phyloP scores from a whole-genome alignment of 164 flowering plant species.

The Chimonanthus praecox region DNA sequence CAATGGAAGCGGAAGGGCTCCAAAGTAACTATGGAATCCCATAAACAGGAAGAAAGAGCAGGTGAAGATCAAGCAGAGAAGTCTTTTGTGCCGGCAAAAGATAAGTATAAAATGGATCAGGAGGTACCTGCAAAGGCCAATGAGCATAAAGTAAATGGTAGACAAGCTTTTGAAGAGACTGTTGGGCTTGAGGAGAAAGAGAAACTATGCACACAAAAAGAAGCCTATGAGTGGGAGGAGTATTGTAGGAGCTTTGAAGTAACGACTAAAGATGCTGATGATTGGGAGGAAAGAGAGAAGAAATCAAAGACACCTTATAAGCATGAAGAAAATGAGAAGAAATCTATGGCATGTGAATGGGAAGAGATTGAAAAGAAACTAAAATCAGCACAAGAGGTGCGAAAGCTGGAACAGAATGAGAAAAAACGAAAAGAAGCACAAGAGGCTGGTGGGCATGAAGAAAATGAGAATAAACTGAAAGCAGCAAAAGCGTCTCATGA shows the following conservation, averaged over 20 bases:
- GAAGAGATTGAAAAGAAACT: constrained; percentile 18
- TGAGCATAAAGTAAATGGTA: constrained; percentile 11
- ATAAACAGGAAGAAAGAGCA: constrained; percentile 21
- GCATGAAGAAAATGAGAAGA: constrained; percentile 15
- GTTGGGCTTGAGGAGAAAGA: constrained; percentile 11
- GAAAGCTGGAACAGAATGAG: too few relatives aligned
- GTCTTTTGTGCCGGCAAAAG: constrained; percentile 51
- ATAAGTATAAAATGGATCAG: constrained; percentile 12
- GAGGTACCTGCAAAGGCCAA: constrained; percentile 16
- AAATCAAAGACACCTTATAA: constrained; percentile 12
- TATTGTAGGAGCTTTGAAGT: constrained; percentile 12
- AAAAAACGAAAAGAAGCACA: too few relatives aligned
- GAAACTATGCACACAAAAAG: constrained; percentile 19
- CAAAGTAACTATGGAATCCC: constrained; percentile 22
- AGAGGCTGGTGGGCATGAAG: too few relatives aligned
- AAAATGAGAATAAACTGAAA: too few relatives aligned
- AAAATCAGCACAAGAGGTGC: background rate
- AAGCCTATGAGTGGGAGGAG: constrained; percentile 18
- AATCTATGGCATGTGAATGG: constrained; percentile 6
- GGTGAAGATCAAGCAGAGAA: constrained; percentile 57
- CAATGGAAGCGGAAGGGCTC: constrained; percentile 23
- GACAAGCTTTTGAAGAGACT: background rate
- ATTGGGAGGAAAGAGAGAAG: constrained; percentile 8
- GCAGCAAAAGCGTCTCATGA: too few relatives aligned
- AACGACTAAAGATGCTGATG: constrained; percentile 10